Conservation (phyloP, 345 rosid genomes). For the Abelmoschus esculentus region DNA sequence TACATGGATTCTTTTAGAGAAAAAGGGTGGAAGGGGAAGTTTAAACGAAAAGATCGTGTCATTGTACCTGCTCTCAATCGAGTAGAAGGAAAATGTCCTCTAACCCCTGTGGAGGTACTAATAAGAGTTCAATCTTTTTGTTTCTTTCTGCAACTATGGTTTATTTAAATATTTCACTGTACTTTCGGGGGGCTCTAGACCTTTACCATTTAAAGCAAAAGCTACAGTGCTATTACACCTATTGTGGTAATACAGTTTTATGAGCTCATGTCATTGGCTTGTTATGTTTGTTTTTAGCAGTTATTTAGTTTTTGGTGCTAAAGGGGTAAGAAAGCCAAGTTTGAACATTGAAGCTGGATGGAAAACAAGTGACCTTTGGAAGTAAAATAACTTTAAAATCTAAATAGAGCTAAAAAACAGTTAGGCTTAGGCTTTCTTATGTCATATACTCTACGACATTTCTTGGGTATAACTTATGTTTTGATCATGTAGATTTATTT, state of each 20-base stretch:
- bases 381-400: conserved; percentile 5
- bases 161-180: neutral
- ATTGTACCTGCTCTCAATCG: conserved; percentile 69
- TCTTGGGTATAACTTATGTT: neutral
- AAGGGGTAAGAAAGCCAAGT: neutral
- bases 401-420: neutral
- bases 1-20: conserved; percentile 66
- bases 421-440: neutral
- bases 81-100: conserved; percentile 81
- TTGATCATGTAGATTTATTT: neutral
- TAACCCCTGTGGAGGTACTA: conserved; percentile 88
- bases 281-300: neutral
- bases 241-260: neutral
- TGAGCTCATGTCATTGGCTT: neutral
- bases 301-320: conserved; percentile 2
- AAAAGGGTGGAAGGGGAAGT: conserved; percentile 74
- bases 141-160: neutral
- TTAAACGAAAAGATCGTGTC: conserved; percentile 60
- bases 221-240: neutral
- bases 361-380: neutral
- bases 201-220: neutral
- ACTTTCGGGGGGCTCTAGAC: conserved; percentile 3
- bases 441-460: neutral
- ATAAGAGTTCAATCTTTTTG: neutral
- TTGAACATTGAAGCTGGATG: neutral